These are phyloP conservation scores for Chlamydomonas incerta DNA, from an alignment of 139 green algal species.

Conservation along the genomic window DNA sequence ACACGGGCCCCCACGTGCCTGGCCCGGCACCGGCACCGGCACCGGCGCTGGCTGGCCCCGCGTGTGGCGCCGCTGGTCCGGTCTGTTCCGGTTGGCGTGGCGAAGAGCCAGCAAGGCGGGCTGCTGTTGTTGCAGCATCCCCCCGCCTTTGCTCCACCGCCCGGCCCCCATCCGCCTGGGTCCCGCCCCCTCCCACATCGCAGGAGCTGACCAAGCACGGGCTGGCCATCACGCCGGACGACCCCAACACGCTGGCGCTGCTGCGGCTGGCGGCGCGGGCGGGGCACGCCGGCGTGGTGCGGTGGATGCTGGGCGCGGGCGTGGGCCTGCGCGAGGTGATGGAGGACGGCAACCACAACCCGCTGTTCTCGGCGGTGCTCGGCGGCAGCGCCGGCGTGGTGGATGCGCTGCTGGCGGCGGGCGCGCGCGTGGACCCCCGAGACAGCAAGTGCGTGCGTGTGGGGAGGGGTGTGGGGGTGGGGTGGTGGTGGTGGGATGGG, in stretches of 20 bases:
- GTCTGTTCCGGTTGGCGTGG: too few species aligned
- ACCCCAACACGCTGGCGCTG: constrained; percentile 18
- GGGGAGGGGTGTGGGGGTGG: background rate
- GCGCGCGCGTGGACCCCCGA: constrained; percentile 28
- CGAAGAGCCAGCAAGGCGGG: too few species aligned
- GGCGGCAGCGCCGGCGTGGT: constrained; percentile 4
- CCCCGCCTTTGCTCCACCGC: too few species aligned
- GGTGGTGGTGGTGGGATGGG: background rate
- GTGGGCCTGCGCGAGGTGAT: constrained; percentile 20
- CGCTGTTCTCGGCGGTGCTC: constrained; percentile 40
- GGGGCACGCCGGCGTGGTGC: constrained; percentile 33
- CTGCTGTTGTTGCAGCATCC: too few species aligned
- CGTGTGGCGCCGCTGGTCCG: too few species aligned
- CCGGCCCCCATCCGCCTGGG: too few species aligned
- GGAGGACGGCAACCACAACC: constrained; percentile 1
- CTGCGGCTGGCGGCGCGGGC: constrained; percentile 36
- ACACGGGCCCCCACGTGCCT: too few species aligned
- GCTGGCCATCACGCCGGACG: background rate
- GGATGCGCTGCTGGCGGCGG: constrained; percentile 37
- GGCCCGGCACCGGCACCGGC: too few species aligned
- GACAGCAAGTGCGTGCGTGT: constrained; percentile 7
- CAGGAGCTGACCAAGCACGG: constrained; percentile 18
- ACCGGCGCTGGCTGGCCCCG: too few species aligned
- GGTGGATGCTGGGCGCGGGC: constrained; percentile 45
- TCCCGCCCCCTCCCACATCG: too few species aligned